Percentiles rank a stretch among this genome's conserved stretches.
These are phyloP conservation scores for Verticillium longisporum DNA, from an alignment of 2,329 filamentous ascomycete species.

Conservation along the genomic window DNA sequence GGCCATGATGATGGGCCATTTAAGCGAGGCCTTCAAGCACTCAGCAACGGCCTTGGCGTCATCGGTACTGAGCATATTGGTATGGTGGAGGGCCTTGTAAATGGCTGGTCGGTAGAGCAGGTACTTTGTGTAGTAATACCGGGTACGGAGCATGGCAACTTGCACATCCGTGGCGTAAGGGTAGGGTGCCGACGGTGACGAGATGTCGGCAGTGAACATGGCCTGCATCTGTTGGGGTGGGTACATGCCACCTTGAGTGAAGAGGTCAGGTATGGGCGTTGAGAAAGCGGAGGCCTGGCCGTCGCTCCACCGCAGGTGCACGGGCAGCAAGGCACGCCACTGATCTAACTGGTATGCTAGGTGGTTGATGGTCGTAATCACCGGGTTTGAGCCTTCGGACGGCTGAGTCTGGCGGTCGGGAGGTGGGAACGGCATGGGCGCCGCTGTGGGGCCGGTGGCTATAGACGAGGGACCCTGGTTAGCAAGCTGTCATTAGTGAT, in stretches of 20 bases:
- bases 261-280: conserved; percentile 13
- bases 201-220: conserved; percentile 41
- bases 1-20: conserved; percentile 54
- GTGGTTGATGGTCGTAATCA: conserved; percentile 34
- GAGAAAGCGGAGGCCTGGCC: conserved; percentile 37
- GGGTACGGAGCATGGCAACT: conserved; percentile 47
- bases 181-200: conserved; percentile 35
- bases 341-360: conserved; percentile 47
- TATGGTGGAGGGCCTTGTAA: conserved; percentile 53
- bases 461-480: neutral
- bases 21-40: conserved; percentile 49
- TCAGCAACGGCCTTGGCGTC: conserved; percentile 48
- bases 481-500: neutral
- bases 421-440: conserved; percentile 1
- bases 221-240: conserved; percentile 21
- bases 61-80: conserved; percentile 43
- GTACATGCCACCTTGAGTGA: conserved; percentile 12
- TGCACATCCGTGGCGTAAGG: conserved; percentile 49
- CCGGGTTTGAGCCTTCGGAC: conserved; percentile 13
- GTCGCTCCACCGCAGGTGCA: conserved; percentile 50
- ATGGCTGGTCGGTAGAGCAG: conserved; percentile 51
- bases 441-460: neutral
- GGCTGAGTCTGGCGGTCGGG: conserved; percentile 6
- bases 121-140: conserved; percentile 53
- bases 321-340: conserved; percentile 51